These are phyloP conservation scores for Pythium oligandrum DNA, from an alignment of 352 stramenopile species.

Conservation along the genomic window DNA sequence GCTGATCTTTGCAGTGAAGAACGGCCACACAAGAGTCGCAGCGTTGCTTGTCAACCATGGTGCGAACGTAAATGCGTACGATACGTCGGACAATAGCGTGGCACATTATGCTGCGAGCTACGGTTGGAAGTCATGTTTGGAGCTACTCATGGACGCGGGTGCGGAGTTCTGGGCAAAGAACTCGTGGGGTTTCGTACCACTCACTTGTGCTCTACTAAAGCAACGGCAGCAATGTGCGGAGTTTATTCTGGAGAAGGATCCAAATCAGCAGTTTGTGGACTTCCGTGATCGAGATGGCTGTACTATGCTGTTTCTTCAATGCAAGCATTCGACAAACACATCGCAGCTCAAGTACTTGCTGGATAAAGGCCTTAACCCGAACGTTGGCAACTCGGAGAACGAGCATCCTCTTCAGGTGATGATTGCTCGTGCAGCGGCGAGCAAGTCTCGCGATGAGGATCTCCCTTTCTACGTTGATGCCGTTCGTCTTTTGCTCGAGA, in stretches of 20 bases:
- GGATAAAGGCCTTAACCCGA: conserved; percentile 61
- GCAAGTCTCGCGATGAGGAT: conserved; percentile 9
- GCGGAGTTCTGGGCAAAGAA: conserved; percentile 70
- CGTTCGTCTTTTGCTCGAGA: conserved; percentile 44
- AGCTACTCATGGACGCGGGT: conserved; percentile 44
- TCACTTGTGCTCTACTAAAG: conserved; percentile 68
- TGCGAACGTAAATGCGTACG: conserved; percentile 72
- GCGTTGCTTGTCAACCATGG: conserved; percentile 55
- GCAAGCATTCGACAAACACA: conserved; percentile 55
- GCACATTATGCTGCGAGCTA: conserved; percentile 77
- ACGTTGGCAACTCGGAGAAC: conserved; percentile 59
- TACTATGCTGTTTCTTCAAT: conserved; percentile 82
- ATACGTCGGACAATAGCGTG: conserved; percentile 72
- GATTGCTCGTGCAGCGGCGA: conserved; percentile 26
- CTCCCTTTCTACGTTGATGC: conserved; percentile 39
- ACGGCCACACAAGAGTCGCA: conserved; percentile 51
- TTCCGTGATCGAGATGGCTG: conserved; percentile 69
- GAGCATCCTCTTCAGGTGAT: conserved; percentile 59
- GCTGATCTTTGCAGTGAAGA: conserved; percentile 74
- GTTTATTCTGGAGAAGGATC: conserved; percentile 60
- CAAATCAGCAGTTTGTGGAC: conserved; percentile 53
- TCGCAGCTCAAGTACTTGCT: conserved; percentile 66
- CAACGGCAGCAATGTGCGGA: conserved; percentile 46
- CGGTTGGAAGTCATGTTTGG: conserved; percentile 62
- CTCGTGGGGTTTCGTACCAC: conserved; percentile 66